These are phyloP conservation scores for Lablab purpureus DNA, from an alignment of 306 rosid genomes.

Conservation along the genomic window DNA sequence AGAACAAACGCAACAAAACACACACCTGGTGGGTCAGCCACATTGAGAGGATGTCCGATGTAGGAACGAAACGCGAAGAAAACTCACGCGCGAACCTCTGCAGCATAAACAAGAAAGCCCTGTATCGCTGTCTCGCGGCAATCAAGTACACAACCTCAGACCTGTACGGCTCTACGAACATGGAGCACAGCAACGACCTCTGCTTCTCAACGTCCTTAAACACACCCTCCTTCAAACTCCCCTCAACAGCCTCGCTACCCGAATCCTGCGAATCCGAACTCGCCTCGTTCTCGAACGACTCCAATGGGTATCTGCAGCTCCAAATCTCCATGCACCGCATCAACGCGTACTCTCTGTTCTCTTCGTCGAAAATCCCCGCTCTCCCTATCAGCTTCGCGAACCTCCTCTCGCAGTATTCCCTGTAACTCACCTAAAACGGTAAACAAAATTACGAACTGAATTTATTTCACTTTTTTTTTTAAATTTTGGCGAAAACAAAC, in stretches of 20 bases:
- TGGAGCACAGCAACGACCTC: conserved; percentile 60
- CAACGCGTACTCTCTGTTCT: conserved; percentile 86
- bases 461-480: background rate
- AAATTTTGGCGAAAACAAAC: background rate
- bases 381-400: conserved; percentile 78
- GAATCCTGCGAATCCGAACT: conserved; percentile 47
- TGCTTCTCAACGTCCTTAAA: conserved; percentile 58
- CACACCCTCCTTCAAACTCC: conserved; percentile 44
- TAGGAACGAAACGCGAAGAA: conserved; percentile 68
- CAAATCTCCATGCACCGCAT: conserved; percentile 74
- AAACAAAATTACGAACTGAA: background rate
- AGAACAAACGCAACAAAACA: conserved; percentile 10
- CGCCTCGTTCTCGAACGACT: conserved; percentile 78
- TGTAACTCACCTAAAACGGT: conserved; percentile 61
- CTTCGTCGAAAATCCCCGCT: conserved; percentile 73
- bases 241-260: conserved; percentile 15
- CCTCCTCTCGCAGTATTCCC: conserved; percentile 71
- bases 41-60: conserved; percentile 84
- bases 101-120: conserved; percentile 66
- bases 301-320: conserved; percentile 66
- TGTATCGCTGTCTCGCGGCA: conserved; percentile 84
- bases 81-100: conserved; percentile 57
- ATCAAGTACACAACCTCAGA: conserved; percentile 73
- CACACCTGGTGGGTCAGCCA: conserved; percentile 90
- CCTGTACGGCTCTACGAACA: conserved; percentile 71